These are phyloP conservation scores for Pontederia paniculata DNA, from an alignment of 176 grass and related monocot species.

Conservation along the genomic window DNA sequence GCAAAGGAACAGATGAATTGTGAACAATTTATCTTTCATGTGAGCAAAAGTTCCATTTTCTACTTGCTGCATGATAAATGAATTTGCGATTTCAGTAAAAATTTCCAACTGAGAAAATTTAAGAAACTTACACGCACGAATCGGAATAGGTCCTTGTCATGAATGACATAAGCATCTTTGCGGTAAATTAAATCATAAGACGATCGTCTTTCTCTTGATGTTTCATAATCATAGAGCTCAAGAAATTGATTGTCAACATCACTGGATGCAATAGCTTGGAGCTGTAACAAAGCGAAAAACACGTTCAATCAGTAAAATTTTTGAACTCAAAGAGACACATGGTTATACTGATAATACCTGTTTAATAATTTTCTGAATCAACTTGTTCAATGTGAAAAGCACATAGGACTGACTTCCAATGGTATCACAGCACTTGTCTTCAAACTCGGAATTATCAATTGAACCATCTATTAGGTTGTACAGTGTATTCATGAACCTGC, in stretches of 20 bases:
- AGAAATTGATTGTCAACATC: constrained; percentile 90
- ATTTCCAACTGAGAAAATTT: background rate
- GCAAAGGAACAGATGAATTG: constrained; percentile 1
- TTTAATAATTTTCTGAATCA: constrained; percentile 92
- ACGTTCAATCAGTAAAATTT: background rate
- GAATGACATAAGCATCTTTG: constrained; percentile 78
- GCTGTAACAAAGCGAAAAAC: constrained; percentile 29
- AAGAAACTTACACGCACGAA: constrained; percentile 68
- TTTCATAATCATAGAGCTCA: constrained; percentile 89
- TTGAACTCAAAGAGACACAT: background rate
- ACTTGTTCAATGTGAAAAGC: constrained; percentile 87
- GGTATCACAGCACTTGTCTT: constrained; percentile 81
- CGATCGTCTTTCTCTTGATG: constrained; percentile 59
- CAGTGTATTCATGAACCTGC: constrained; percentile 70
- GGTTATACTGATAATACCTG: constrained; percentile 35
- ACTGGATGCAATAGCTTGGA: constrained; percentile 91
- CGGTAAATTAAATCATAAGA: constrained; percentile 81
- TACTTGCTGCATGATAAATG: background rate
- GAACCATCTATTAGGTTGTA: constrained; percentile 82
- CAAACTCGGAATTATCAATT: constrained; percentile 85
- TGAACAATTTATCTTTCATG: background rate
- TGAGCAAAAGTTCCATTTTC: background rate
- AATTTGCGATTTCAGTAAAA: background rate
- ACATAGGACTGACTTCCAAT: constrained; percentile 96
- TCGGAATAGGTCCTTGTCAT: constrained; percentile 83